Conservation (phyloP, 441 rosid species). For the Breynia disticha region DNA sequence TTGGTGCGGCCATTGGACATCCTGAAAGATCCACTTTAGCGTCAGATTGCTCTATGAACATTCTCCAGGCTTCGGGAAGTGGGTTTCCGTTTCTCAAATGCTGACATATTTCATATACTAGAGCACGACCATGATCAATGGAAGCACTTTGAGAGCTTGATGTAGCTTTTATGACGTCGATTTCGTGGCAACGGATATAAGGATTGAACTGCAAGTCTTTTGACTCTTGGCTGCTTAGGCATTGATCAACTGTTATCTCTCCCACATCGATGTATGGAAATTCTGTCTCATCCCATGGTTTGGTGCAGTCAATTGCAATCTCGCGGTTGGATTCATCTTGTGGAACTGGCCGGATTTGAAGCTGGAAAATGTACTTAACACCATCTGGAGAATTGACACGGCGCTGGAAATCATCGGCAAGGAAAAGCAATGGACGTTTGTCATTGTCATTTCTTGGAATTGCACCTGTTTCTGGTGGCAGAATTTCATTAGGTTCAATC, state of each 20-base stretch:
- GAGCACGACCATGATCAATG: conserved; percentile 62
- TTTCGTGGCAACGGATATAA: conserved; percentile 31
- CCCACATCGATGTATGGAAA: conserved; percentile 47
- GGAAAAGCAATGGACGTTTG: conserved; percentile 52
- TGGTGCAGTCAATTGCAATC: conserved; percentile 48
- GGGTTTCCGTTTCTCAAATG: conserved; percentile 46
- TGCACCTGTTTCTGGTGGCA: conserved; percentile 82
- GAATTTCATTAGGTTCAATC: conserved; percentile 53
- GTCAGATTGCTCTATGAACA: conserved; percentile 56
- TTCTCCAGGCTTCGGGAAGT: conserved; percentile 56
- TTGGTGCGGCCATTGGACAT: conserved; percentile 49
- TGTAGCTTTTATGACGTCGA: conserved; percentile 50
- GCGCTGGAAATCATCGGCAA: conserved; percentile 47
- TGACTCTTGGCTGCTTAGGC: conserved; percentile 39
- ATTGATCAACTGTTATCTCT: conserved; percentile 37
- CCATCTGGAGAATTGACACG: conserved; percentile 40
- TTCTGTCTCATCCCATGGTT: conserved; percentile 51
- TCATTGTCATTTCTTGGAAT: conserved; percentile 53
- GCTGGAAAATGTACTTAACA: conserved; percentile 46
- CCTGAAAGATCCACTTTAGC: conserved; percentile 57
- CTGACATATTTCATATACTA: conserved; percentile 64
- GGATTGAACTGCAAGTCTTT: conserved; percentile 56
- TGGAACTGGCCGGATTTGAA: conserved; percentile 39
- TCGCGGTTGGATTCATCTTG: conserved; percentile 33
- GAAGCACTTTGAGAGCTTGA: conserved; percentile 57